Evolutionary conservation across 2,329 filamentous ascomycete genomes (phyloP).

Genomic region (Sporothrix inflata): DNA sequence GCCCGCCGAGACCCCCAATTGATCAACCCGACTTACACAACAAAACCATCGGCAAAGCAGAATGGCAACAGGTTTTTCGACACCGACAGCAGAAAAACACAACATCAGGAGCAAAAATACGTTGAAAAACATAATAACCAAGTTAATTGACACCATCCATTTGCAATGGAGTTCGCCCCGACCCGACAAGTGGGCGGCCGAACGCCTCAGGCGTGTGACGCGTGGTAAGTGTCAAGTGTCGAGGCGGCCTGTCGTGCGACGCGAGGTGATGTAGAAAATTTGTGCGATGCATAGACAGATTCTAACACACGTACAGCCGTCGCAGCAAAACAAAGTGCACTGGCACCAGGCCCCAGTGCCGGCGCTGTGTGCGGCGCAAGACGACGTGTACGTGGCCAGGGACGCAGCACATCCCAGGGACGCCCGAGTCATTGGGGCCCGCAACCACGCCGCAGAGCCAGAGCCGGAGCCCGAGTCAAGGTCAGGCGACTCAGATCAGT

Average conservation of each 20-base stretch:
- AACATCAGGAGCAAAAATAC: neutral
- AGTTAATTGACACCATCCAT: neutral
- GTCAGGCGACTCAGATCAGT: neutral
- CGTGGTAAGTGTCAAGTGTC: neutral
- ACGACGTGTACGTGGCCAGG: neutral
- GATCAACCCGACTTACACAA: neutral
- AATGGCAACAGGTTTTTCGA: neutral
- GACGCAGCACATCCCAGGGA: neutral
- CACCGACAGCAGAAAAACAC: neutral
- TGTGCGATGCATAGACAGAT: neutral
- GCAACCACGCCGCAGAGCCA: neutral
- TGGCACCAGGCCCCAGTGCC: slow-evolving; percentile 9
- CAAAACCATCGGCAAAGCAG: neutral
- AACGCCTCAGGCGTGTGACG: slow-evolving; percentile 15
- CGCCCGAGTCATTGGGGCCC: neutral
- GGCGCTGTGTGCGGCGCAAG: neutral
- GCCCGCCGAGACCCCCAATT: neutral
- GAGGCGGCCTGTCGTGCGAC: neutral
- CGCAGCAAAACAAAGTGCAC: slow-evolving; percentile 21
- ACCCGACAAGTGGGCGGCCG: neutral
- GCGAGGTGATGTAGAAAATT: no score
- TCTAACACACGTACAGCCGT: slow-evolving; percentile 12
- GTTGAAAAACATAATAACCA: neutral
- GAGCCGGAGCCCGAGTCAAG: no score
- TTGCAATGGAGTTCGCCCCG: neutral